These are phyloP conservation scores for Flaveria ramosissima DNA, from an alignment of 129 eudicot genomes.

Conservation along the genomic window DNA sequence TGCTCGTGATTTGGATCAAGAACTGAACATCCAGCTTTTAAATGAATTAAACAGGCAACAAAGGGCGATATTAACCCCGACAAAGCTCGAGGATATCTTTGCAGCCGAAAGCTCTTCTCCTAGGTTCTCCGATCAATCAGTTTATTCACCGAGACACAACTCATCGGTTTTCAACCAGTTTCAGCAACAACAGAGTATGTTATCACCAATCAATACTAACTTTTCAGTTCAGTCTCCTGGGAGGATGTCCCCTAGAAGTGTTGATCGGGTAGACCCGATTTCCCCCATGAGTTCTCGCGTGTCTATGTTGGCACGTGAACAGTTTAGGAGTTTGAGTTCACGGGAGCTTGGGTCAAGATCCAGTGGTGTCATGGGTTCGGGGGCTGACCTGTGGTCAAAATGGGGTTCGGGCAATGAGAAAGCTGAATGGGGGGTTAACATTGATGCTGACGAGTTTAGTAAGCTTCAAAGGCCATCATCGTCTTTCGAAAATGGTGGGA, in stretches of 20 bases:
- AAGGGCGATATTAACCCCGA: slow-evolving; percentile 50
- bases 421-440: slow-evolving; percentile 52
- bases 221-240: slow-evolving; percentile 56
- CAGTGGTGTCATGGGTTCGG: slow-evolving; percentile 36
- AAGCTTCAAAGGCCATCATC: too few species aligned
- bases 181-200: slow-evolving; percentile 71
- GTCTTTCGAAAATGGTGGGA: slow-evolving; percentile 39
- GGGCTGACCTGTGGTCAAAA: slow-evolving; percentile 49
- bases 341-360: slow-evolving; percentile 68
- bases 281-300: slow-evolving; percentile 70
- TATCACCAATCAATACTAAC: slow-evolving; percentile 69
- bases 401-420: slow-evolving; percentile 53
- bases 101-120: slow-evolving; percentile 69
- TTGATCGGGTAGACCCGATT: slow-evolving; percentile 53
- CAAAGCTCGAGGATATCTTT: slow-evolving; percentile 67
- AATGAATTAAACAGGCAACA: slow-evolving; percentile 59
- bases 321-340: slow-evolving; percentile 77
- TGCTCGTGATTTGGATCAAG: slow-evolving; percentile 69
- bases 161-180: slow-evolving; percentile 60
- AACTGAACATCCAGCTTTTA: slow-evolving; percentile 49
- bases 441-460: too few species aligned
- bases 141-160: slow-evolving; percentile 67
- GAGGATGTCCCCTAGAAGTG: slow-evolving; percentile 69
- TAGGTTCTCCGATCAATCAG: slow-evolving; percentile 52
- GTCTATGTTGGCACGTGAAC: slow-evolving; percentile 58